These are phyloP conservation scores for Alternaria arborescens DNA, from an alignment of 2,329 filamentous ascomycete genomes.

Conservation along the genomic window DNA sequence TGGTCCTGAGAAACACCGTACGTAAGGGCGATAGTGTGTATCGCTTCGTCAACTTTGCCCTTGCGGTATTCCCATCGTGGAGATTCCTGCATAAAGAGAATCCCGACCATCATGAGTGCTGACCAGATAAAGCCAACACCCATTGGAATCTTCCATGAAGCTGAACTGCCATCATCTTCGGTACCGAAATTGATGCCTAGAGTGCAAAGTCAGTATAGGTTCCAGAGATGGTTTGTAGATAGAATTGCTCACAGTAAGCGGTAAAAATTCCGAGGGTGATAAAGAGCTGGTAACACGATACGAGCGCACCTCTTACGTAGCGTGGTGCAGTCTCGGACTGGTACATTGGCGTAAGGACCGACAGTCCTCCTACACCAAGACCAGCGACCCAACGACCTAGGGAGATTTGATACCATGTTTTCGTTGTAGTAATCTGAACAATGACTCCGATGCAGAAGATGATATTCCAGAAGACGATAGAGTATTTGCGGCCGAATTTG, in stretches of 20 bases:
- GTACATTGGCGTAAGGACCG: slow-evolving; percentile 68
- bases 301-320: slow-evolving; percentile 69
- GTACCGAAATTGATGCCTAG: slow-evolving; percentile 67
- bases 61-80: slow-evolving; percentile 67
- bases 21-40: slow-evolving; percentile 61
- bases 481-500: slow-evolving; percentile 66
- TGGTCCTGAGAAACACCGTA: slow-evolving; percentile 66
- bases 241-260: slow-evolving; percentile 44
- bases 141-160: slow-evolving; percentile 71
- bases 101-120: slow-evolving; percentile 62
- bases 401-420: slow-evolving; percentile 70
- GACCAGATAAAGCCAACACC: slow-evolving; percentile 67
- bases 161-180: slow-evolving; percentile 56
- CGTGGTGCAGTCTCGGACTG: slow-evolving; percentile 72
- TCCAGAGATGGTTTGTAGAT: background rate
- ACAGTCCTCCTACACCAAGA: slow-evolving; percentile 70
- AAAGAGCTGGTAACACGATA: slow-evolving; percentile 72
- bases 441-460: slow-evolving; percentile 71
- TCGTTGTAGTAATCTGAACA: slow-evolving; percentile 68
- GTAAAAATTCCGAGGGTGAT: slow-evolving; percentile 73
- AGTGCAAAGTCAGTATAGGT: background rate
- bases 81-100: slow-evolving; percentile 64
- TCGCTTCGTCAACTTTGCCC: slow-evolving; percentile 61
- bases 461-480: slow-evolving; percentile 69
- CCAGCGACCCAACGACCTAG: slow-evolving; percentile 72